Evolutionary conservation across 495 filamentous ascomycete genomes (phyloP).

Genomic region (Hypoxylon lenormandii): DNA sequence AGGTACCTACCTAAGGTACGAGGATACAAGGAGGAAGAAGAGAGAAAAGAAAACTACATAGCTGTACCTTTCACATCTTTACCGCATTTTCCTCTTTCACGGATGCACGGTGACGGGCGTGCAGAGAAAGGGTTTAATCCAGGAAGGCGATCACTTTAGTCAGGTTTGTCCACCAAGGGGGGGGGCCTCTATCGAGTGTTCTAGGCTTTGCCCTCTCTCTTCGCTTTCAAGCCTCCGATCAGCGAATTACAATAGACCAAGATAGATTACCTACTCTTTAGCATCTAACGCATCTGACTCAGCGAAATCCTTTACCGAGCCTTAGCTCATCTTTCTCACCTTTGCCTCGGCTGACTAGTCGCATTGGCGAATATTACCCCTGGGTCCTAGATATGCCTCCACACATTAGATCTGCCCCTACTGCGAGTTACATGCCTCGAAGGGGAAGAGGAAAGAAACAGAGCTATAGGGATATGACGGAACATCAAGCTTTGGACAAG

Average conservation of each 20-base stretch:
- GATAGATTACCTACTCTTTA: no score
- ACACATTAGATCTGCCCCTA: conserved; percentile 19
- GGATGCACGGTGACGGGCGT: conserved; percentile 41
- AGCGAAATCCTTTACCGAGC: conserved; percentile 18
- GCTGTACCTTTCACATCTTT: conserved; percentile 28
- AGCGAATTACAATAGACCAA: conserved; percentile 12
- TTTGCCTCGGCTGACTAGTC: conserved; percentile 25
- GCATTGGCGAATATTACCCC: conserved; percentile 30
- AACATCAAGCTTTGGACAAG: conserved; percentile 36
- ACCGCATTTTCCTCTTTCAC: conserved; percentile 23
- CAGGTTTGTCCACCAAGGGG: conserved; percentile 1
- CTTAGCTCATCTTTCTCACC: conserved; percentile 7
- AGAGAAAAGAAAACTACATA: background rate
- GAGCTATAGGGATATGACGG: conserved; percentile 19
- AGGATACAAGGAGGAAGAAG: conserved; percentile 16
- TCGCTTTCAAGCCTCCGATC: conserved; percentile 28
- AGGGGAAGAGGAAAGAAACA: conserved; percentile 1
- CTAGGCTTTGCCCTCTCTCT: conserved; percentile 28
- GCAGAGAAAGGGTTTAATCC: conserved; percentile 37
- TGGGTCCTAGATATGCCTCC: conserved; percentile 23
- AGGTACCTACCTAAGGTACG: conserved; percentile 1
- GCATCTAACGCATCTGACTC: conserved; percentile 31
- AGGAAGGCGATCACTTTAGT: conserved; percentile 44
- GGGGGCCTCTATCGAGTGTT: conserved; percentile 28
- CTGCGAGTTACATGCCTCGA: background rate